Evolutionary conservation across 2,329 filamentous ascomycete species (phyloP), one percentile per base, ranked within the genome.

Genomic region (Periglandula ipomoeae): DNA sequence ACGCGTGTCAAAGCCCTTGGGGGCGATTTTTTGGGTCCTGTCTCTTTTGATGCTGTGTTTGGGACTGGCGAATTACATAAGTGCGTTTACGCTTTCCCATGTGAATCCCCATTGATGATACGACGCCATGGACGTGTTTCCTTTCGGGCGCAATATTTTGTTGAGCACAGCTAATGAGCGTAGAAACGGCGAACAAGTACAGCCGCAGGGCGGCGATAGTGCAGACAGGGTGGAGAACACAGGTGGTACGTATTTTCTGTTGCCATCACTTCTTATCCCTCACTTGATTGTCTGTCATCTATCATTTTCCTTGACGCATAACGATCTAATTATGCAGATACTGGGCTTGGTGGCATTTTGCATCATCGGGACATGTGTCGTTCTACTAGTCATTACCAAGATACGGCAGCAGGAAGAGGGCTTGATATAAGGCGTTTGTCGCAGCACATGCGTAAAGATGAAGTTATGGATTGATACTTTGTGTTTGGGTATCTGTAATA

Each of bases 211-310:
- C 77, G 23, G 93, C 93, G 0, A 76, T 97, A 54, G 93, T 98
- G 35, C 93, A 98, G 70, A 86, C 82, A 26, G 93, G 93, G 1
- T 93, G 87, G 85, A 91, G 89, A 67, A 97, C 93, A 34, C 90
- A 97, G 63, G 66, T 84, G 38, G 86, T 95, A 60, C 54, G 73
- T 63, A n/a, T 10, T 10, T 15, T 4, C 8, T 13, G 5, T n/a
- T 17, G 26, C 26, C 19, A 8, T 19, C 13, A 11, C 4, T 8
- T 15, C 6, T 13, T 3, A 13, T 23, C 15, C n/a, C 22, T 35
- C n/a, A n/a, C n/a, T n/a, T n/a, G n/a, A n/a, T n/a, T n/a, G n/a
- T n/a, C n/a, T n/a, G n/a, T n/a, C n/a, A n/a, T n/a, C n/a, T n/a
- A n/a, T n/a, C n/a, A n/a, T n/a, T n/a, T n/a, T n/a, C n/a, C n/a